These are phyloP conservation scores for Helichrysum umbraculigerum DNA, from an alignment of 129 eudicot genomes.

Conservation along the genomic window DNA sequence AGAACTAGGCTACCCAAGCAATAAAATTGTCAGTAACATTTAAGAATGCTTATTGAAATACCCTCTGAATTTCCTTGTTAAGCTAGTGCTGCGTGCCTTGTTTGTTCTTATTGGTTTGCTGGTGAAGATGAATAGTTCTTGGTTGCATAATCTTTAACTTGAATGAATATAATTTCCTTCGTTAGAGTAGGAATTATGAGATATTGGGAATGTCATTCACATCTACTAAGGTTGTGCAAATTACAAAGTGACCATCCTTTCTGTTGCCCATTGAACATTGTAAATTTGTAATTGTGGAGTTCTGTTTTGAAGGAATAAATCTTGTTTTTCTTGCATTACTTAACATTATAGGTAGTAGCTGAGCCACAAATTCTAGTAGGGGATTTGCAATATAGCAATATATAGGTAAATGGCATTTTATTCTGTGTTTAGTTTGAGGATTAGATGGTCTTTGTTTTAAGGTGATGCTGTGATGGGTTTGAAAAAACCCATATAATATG, in stretches of 20 bases:
- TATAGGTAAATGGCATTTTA: neutral
- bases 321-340: neutral
- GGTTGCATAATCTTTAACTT: neutral
- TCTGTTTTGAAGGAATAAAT: neutral
- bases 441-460: neutral
- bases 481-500: too few species aligned
- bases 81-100: neutral
- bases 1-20: neutral
- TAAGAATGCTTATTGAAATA: neutral
- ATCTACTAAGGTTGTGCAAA: neutral
- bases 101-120: neutral
- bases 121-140: slow-evolving; percentile 5
- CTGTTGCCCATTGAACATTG: neutral
- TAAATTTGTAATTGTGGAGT: slow-evolving; percentile 4
- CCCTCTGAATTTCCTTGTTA: neutral
- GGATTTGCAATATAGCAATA: neutral
- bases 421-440: neutral
- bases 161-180: neutral
- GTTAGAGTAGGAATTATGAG: neutral
- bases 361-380: neutral
- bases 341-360: neutral
- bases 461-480: too few species aligned
- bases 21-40: neutral
- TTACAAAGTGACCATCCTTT: neutral
- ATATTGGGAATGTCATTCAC: neutral